A percentile compares a stretch with the other conserved stretches of the same genome.
These are phyloP conservation scores for Acrodontium crateriforme DNA, from an alignment of 2,329 filamentous ascomycete species.

Conservation along the genomic window DNA sequence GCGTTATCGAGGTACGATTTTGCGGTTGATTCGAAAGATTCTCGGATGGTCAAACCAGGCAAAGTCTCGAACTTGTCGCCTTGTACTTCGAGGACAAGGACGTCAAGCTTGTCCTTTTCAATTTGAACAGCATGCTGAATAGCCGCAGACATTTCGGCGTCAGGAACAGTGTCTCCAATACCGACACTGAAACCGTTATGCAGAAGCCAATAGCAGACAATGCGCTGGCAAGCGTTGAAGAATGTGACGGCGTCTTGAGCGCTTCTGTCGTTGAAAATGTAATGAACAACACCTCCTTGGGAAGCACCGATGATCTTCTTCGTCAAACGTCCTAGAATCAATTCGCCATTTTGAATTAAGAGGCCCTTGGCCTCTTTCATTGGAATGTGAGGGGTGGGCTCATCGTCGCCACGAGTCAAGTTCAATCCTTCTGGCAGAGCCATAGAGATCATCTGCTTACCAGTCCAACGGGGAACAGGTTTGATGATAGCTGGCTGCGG, in stretches of 20 bases:
- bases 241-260: conserved; percentile 78
- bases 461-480: conserved; percentile 86
- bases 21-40: conserved; percentile 95
- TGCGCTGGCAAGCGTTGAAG: conserved; percentile 87
- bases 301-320: conserved; percentile 93
- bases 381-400: conserved; percentile 12
- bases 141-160: conserved; percentile 67
- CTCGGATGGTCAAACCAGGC: conserved; percentile 95
- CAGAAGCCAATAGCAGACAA: conserved; percentile 93
- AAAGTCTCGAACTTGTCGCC: conserved; percentile 79
- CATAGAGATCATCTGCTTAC: conserved; percentile 94
- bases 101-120: conserved; percentile 68
- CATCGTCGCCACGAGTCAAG: conserved; percentile 37
- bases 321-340: conserved; percentile 78
- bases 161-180: conserved; percentile 95
- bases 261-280: conserved; percentile 91
- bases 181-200: conserved; percentile 96
- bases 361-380: conserved; percentile 41
- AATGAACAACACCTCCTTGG: conserved; percentile 82
- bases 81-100: conserved; percentile 64
- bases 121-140: conserved; percentile 70
- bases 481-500: conserved; percentile 89
- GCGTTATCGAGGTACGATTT: conserved; percentile 88
- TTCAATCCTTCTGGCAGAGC: conserved; percentile 80
- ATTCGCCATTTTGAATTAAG: conserved; percentile 70